Conservation (phyloP, 2,329 filamentous ascomycete species). For the Alternaria ethzedia region DNA sequence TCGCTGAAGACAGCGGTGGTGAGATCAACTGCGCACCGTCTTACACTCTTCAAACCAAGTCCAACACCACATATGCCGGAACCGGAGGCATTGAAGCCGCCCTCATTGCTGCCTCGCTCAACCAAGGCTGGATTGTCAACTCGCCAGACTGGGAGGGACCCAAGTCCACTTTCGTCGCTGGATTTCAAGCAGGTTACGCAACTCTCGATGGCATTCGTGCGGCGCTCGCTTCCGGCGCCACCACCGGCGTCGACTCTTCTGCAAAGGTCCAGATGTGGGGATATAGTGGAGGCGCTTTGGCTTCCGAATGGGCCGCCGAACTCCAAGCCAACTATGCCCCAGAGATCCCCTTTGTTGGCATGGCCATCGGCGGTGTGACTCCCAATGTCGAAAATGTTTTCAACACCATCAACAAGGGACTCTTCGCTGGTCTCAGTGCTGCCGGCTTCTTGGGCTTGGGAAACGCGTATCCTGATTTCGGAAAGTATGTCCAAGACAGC, state of each 20-base stretch:
- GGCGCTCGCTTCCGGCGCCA: not conserved
- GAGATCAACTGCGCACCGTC: not conserved
- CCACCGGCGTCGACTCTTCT: not conserved
- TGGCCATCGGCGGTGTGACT: not conserved
- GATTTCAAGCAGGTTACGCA: not conserved
- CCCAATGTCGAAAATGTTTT: not conserved
- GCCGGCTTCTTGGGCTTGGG: not conserved
- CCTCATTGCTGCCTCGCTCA: not conserved
- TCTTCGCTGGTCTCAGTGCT: not conserved
- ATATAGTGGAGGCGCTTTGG: not conserved
- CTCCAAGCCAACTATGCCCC: not conserved
- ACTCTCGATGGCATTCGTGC: not conserved
- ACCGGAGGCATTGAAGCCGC: not conserved
- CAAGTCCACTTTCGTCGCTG: not conserved
- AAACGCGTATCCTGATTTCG: not conserved
- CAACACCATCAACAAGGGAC: not conserved
- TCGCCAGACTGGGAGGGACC: not conserved
- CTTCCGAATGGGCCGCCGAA: not conserved
- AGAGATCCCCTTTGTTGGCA: not conserved
- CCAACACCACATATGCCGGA: not conserved
- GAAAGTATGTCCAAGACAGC: not conserved
- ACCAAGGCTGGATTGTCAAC: not conserved
- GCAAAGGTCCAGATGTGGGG: not conserved
- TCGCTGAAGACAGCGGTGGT: not conserved
- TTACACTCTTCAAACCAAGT: not conserved